A percentile compares a stretch with the other conserved stretches of the same genome.
phyloP scores from a whole-genome alignment of 257 asterid genomes.

The Agastache rugosa region DNA sequence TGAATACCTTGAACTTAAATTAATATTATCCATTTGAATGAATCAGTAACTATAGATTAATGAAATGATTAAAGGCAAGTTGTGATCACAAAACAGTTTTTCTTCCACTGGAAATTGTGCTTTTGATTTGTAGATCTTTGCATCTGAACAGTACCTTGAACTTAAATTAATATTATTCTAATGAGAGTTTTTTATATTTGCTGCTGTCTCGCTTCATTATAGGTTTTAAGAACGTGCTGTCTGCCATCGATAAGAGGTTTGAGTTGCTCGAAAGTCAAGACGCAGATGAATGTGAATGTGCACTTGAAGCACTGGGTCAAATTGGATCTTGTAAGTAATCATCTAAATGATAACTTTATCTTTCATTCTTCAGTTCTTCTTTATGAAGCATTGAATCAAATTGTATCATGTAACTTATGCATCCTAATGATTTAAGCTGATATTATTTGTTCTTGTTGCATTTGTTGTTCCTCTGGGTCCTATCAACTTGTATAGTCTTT shows the following conservation, averaged over 20 bases:
- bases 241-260: slow-evolving; percentile 77
- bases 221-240: slow-evolving; percentile 68
- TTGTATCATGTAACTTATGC: slow-evolving; percentile 67
- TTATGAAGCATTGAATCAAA: slow-evolving; percentile 73
- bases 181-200: slow-evolving; percentile 18
- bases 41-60: not conserved
- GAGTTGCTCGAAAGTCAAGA: slow-evolving; percentile 62
- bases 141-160: slow-evolving; percentile 8
- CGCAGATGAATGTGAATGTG: slow-evolving; percentile 91
- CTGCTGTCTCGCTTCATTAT: slow-evolving; percentile 37
- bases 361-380: not conserved
- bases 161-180: slow-evolving; percentile 16
- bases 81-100: not conserved
- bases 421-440: slow-evolving; percentile 28
- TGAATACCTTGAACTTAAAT: not conserved
- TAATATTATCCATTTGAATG: not conserved
- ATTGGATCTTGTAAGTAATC: slow-evolving; percentile 83
- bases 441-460: not conserved
- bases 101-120: not conserved
- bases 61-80: slow-evolving; percentile 4
- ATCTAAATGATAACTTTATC: slow-evolving; percentile 26
- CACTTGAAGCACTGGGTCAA: slow-evolving; percentile 94
- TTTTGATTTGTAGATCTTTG: slow-evolving; percentile 1
- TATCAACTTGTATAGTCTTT: slow-evolving; percentile 23
- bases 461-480: slow-evolving; percentile 20